Percentiles rank a stretch among this genome's conserved stretches.
phyloP scores from a whole-genome alignment of 1,139 yeast genomes.

The Williopsis jadinii region DNA sequence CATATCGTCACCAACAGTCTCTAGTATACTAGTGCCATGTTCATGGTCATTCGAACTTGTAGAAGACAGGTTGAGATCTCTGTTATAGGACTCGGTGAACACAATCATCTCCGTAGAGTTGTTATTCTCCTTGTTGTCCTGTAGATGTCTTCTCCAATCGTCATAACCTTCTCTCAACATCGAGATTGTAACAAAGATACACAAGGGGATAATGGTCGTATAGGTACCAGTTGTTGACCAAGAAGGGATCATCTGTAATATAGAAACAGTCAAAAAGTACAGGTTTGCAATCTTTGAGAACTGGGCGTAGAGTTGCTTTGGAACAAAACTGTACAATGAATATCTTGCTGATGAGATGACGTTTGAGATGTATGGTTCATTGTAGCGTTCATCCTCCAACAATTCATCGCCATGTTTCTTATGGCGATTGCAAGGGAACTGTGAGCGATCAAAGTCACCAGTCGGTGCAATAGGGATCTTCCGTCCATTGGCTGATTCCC shows the following conservation, averaged over 20 bases:
- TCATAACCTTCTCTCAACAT: conserved; percentile 91
- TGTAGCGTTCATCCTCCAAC: conserved; percentile 60
- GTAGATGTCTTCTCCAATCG: conserved; percentile 80
- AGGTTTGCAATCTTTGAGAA: conserved; percentile 89
- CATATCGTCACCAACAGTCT: conserved; percentile 3
- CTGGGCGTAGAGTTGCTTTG: conserved; percentile 84
- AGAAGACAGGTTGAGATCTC: background rate
- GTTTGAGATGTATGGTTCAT: conserved; percentile 60
- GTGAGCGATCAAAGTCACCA: conserved; percentile 20
- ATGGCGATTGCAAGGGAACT: conserved; percentile 13
- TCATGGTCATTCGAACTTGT: background rate
- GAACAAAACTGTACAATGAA: conserved; percentile 72
- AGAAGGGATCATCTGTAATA: conserved; percentile 90
- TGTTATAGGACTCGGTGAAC: conserved; percentile 1
- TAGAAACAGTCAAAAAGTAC: conserved; percentile 78
- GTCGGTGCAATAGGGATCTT: conserved; percentile 57
- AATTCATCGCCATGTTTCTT: conserved; percentile 15
- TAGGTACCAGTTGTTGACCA: conserved; percentile 98
- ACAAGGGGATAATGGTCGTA: conserved; percentile 85
- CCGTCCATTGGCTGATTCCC: conserved; percentile 58
- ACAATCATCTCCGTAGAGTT: conserved; percentile 34
- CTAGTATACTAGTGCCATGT: background rate
- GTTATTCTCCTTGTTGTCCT: conserved; percentile 81
- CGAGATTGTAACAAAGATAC: conserved; percentile 83
- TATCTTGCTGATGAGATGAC: conserved; percentile 82